Percentiles rank a stretch among this genome's conserved stretches.
Evolutionary conservation across 768 basidiomycete genomes (phyloP).

Genomic region (Suillus placidus): DNA sequence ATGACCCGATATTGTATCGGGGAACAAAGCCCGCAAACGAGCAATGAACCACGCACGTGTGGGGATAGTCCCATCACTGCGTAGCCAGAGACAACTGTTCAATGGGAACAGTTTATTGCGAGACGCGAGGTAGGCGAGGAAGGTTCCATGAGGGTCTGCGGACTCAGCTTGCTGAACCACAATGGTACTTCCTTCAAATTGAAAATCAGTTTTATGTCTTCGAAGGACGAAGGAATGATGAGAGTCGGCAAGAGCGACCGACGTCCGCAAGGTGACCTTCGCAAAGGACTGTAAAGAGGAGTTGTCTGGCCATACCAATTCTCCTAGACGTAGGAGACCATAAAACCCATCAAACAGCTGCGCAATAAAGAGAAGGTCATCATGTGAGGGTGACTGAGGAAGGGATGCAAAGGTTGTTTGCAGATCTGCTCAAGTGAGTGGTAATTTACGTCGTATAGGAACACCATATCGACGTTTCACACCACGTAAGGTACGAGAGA

Average conservation of each 20-base stretch:
- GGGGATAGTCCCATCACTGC: slow-evolving; percentile 29
- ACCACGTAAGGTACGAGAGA: slow-evolving; percentile 19
- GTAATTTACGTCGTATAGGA: slow-evolving; percentile 7
- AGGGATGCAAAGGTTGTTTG: not conserved
- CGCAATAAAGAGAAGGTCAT: slow-evolving; percentile 33
- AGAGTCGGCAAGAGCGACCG: accelerated
- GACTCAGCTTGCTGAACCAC: not conserved
- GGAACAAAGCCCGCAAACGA: too few species aligned
- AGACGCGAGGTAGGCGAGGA: slow-evolving; percentile 25
- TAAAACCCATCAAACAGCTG: slow-evolving; percentile 29
- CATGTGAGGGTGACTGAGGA: not conserved
- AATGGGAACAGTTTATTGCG: slow-evolving; percentile 30
- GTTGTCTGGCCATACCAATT: slow-evolving; percentile 30
- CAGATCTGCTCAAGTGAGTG: slow-evolving; percentile 22
- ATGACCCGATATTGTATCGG: too few species aligned
- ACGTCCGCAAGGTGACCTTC: too few species aligned
- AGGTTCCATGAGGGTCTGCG: slow-evolving; percentile 17
- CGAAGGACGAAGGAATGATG: slow-evolving; percentile 26
- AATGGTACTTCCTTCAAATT: slow-evolving; percentile 23
- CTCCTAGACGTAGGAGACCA: slow-evolving; percentile 32
- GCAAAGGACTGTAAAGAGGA: accelerated
- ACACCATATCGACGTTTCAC: slow-evolving; percentile 3
- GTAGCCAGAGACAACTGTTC: slow-evolving; percentile 38
- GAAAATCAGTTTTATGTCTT: slow-evolving; percentile 40
- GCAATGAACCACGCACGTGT: too few species aligned